phyloP scores from a whole-genome alignment of 768 basidiomycete genomes.

The Suillus placidus region DNA sequence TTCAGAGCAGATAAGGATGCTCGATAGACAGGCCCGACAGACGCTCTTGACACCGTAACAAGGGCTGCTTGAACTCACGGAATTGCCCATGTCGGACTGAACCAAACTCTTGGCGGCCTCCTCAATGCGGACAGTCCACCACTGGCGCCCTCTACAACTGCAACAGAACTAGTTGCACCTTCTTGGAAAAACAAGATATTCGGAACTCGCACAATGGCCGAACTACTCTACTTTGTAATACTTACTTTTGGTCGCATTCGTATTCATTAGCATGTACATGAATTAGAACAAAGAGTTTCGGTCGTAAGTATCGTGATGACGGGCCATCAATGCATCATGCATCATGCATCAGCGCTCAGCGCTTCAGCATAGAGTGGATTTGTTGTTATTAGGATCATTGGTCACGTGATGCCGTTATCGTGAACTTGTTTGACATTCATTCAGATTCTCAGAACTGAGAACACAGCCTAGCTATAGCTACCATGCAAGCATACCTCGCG shows the following conservation, averaged over 20 bases:
- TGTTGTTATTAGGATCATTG: too few species aligned
- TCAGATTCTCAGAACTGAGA: not conserved
- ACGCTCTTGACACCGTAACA: not conserved
- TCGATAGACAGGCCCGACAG: not conserved
- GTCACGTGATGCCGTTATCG: too few species aligned
- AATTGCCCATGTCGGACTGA: not conserved
- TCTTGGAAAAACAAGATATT: not conserved
- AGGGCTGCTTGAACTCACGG: not conserved
- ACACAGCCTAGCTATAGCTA: conserved; percentile 2
- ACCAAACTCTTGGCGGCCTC: not conserved
- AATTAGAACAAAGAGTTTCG: not conserved
- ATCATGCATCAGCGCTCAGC: too few species aligned
- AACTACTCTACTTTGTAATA: not conserved
- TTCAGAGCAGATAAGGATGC: not conserved
- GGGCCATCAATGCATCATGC: too few species aligned
- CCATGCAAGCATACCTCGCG: conserved; percentile 82
- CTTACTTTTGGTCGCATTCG: not conserved
- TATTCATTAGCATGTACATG: not conserved
- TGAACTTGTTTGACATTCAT: not conserved
- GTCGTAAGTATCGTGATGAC: not conserved
- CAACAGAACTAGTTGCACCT: not conserved
- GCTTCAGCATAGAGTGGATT: too few species aligned
- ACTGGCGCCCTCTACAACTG: not conserved
- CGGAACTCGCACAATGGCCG: not conserved
- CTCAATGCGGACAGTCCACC: not conserved